Evolutionary conservation across 306 rosid genomes (phyloP), one percentile per base, ranked within the genome.

Genomic region (Lithocarpus polystachyus): DNA sequence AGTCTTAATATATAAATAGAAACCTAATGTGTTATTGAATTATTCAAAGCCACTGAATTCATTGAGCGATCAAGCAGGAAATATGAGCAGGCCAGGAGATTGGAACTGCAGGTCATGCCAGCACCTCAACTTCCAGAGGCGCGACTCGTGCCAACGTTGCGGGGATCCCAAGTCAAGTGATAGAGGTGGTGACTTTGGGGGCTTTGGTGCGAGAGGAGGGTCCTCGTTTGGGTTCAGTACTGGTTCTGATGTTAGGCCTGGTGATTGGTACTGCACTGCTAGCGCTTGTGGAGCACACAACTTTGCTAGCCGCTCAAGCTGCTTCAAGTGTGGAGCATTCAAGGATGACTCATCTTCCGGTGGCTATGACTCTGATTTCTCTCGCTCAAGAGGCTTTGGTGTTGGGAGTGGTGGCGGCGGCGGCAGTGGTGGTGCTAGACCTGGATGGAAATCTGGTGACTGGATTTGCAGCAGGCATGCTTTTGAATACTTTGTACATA

Each of bases 91-190:
- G 69, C 98, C 99, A 18, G 99, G 99, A 70, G 99, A 95, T 61
- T 95, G 99, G 99, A 95, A 93, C 82, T 95, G 99, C 82, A 91
- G 89, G 88, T 86, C 99, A 43, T 95, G 99, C 94, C 99, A 92
- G 79, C 94, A 95, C 86, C 84, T 93, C 75, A 95, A 95, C 81
- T 95, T 95, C 67, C 99, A 95, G 88, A 89, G 99, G 92, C 79
- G 99, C 5, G 99, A 95, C 19, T 89, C 93, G 2, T 95, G 99
- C 89, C 99, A 95, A 71, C 85, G 99, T 18, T 95, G 99, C 11
- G 99, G 99, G 0, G 99, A 95, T 1, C 84, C 92, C 2, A 90
- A 83, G 79, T 84, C 87, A 3, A 83, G 83, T 54, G 94, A 89
- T 0, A 70, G 90, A 59, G 45, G 53, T 10, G 80, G 83, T 20